phyloP scores from a whole-genome alignment of 768 basidiomycete genomes.

The Amanita brunnescens region DNA sequence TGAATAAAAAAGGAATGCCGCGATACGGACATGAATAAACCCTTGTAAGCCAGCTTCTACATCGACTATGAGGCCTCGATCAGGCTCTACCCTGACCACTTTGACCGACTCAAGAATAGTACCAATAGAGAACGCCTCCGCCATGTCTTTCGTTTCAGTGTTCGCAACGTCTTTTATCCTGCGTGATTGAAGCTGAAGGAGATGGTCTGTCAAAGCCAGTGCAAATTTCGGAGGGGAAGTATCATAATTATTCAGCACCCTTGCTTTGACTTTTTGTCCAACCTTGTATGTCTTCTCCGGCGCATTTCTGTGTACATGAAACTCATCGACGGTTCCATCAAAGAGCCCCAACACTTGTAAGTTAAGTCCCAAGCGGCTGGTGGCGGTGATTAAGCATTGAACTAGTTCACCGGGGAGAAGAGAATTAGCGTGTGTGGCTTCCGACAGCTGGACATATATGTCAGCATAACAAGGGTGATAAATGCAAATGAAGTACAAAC shows the following conservation, averaged over 20 bases:
- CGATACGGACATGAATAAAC: constrained; percentile 72
- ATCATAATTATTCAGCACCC: constrained; percentile 76
- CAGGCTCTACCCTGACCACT: constrained; percentile 65
- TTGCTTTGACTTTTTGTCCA: constrained; percentile 72
- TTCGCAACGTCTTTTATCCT: constrained; percentile 18
- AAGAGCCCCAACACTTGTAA: constrained; percentile 89
- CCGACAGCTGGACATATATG: constrained; percentile 44
- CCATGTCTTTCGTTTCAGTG: constrained; percentile 23
- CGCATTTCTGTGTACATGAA: constrained; percentile 53
- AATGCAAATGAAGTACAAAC: constrained; percentile 31
- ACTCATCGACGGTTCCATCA: constrained; percentile 79
- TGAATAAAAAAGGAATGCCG: constrained; percentile 1
- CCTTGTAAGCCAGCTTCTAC: constrained; percentile 59
- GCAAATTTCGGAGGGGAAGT: constrained; percentile 75
- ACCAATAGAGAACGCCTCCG: constrained; percentile 66
- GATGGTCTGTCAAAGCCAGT: constrained; percentile 67
- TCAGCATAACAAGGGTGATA: constrained; percentile 3
- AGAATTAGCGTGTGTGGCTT: constrained; percentile 70
- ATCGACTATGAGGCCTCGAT: constrained; percentile 73
- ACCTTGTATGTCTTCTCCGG: constrained; percentile 41
- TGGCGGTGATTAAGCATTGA: constrained; percentile 71
- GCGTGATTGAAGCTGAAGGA: constrained; percentile 46
- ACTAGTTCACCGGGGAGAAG: constrained; percentile 83
- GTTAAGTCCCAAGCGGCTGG: constrained; percentile 67
- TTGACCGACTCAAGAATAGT: constrained; percentile 62